Conservation (phyloP, 306 rosid species). For the Medicago ruthenica region DNA sequence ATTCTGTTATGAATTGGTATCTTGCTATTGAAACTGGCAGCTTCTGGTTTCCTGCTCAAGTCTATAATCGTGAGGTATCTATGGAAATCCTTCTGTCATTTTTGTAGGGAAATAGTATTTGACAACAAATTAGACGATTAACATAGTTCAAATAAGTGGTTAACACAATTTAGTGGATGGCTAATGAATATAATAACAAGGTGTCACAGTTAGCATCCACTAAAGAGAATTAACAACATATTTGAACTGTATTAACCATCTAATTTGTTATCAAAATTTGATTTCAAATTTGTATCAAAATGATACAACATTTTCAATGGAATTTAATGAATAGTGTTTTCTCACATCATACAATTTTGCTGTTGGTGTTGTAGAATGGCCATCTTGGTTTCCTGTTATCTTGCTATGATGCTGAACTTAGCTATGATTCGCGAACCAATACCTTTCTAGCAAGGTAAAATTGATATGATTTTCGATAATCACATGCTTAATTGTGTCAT, state of each 20-base stretch:
- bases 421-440: constrained; percentile 68
- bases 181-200: too few relatives aligned
- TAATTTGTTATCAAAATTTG: too few relatives aligned
- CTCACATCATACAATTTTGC: constrained; percentile 30
- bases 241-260: too few relatives aligned
- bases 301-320: neutral
- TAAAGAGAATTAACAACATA: too few relatives aligned
- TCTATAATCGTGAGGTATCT: constrained; percentile 91
- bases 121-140: too few relatives aligned
- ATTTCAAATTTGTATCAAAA: neutral
- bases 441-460: constrained; percentile 88
- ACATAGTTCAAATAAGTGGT: neutral
- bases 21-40: constrained; percentile 86
- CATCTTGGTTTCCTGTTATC: constrained; percentile 90
- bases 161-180: neutral
- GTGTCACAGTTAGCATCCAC: too few relatives aligned
- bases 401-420: constrained; percentile 87
- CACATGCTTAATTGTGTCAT: neutral
- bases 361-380: constrained; percentile 67
- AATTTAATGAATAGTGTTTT: constrained; percentile 8
- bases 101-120: neutral
- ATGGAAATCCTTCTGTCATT: neutral
- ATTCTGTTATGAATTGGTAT: constrained; percentile 84
- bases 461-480: constrained; percentile 31
- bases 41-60: constrained; percentile 90